Base-by-base conservation (phyloP, 495 filamentous ascomycete species). In the Lasiosphaeria ovina region DNA sequence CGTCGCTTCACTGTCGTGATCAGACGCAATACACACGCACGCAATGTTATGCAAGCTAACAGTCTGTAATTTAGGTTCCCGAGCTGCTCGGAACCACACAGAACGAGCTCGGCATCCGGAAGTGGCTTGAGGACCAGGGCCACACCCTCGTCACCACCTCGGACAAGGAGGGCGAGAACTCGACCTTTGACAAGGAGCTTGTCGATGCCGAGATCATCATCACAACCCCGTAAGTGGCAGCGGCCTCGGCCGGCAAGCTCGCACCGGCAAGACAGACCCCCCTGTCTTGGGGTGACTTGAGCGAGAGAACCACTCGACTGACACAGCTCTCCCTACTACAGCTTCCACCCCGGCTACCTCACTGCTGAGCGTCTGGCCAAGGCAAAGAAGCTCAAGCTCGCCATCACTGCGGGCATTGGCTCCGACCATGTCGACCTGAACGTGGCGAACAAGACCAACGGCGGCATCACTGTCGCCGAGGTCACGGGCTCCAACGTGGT, bases 131-230 rank as follows among this genome's bases (percentile, higher is more conserved):
- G 79, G 89, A 91, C 53, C 84, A 92, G 73, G 94, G 94, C 70
- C 94, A 98, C 84, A 93, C 89, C 35, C 84, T 98, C 54, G 87
- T 98, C 59, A 98, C 93, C 66, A 98, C 94, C 58, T 96, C 93
- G 60, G 91, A 96, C 80, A 98, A 98, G 83, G 94, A 83, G 64
- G 90, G 93, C 60, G 87, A 90, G 78, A 85, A 90, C 84, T 97
- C 93, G 54, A 89, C 79, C 61, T 97, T 98, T 72, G 94, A 98
- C 77, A 82, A 91, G 79, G 90, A 98, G 77, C 83, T 98, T 32
- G 92, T 93, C 51, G 94, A 98, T 72, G 91, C 94, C 59, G 94
- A 98, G 75, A 84, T 98, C 74, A 97, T 98, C 83, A 97, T 98
- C 79, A 98, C 94, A 65, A 98, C 94, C 54, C 94, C 93, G 91